Evolutionary conservation across 2,329 filamentous ascomycete genomes (phyloP).

Genomic region (Exophiala calicioides): DNA sequence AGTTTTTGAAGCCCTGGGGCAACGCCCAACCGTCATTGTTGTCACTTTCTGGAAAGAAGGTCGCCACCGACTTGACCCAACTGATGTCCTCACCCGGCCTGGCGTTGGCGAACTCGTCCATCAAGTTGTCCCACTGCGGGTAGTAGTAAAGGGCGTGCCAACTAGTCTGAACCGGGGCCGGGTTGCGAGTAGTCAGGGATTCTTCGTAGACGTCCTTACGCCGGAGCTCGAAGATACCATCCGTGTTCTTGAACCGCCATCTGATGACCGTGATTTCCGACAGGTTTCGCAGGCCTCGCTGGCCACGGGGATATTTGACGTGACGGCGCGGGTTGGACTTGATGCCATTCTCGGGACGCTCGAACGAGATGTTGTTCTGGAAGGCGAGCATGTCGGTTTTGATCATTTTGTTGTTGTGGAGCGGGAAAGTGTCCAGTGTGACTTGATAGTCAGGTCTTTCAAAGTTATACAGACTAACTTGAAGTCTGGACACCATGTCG

Average conservation of each 20-base stretch:
- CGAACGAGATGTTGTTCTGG: slow-evolving; percentile 24
- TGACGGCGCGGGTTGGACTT: slow-evolving; percentile 20
- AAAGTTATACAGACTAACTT: slow-evolving; percentile 43
- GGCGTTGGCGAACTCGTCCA: slow-evolving; percentile 40
- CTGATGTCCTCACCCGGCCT: slow-evolving; percentile 38
- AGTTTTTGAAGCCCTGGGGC: slow-evolving; percentile 39
- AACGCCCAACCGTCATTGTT: slow-evolving; percentile 19
- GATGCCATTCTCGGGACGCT: slow-evolving; percentile 21
- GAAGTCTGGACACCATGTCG: slow-evolving; percentile 44
- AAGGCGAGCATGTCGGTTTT: slow-evolving; percentile 24
- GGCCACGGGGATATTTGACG: slow-evolving; percentile 20
- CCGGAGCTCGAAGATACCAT: slow-evolving; percentile 46
- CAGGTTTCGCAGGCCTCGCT: slow-evolving; percentile 24
- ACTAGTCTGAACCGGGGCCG: slow-evolving; percentile 21
- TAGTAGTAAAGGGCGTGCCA: slow-evolving; percentile 38
- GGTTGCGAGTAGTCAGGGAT: slow-evolving; percentile 9
- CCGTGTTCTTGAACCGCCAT: slow-evolving; percentile 43
- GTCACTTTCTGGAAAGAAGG: slow-evolving; percentile 39
- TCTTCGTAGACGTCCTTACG: slow-evolving; percentile 40
- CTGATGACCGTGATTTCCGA: slow-evolving; percentile 43
- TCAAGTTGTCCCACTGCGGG: slow-evolving; percentile 43
- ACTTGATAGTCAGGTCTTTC: slow-evolving; percentile 32
- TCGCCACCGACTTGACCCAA: slow-evolving; percentile 36
- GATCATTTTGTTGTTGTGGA: slow-evolving; percentile 19
- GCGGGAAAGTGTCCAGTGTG: slow-evolving; percentile 24